These are phyloP conservation scores for Pseudoperonospora humuli DNA, from an alignment of 352 stramenopile genomes.

Conservation along the genomic window DNA sequence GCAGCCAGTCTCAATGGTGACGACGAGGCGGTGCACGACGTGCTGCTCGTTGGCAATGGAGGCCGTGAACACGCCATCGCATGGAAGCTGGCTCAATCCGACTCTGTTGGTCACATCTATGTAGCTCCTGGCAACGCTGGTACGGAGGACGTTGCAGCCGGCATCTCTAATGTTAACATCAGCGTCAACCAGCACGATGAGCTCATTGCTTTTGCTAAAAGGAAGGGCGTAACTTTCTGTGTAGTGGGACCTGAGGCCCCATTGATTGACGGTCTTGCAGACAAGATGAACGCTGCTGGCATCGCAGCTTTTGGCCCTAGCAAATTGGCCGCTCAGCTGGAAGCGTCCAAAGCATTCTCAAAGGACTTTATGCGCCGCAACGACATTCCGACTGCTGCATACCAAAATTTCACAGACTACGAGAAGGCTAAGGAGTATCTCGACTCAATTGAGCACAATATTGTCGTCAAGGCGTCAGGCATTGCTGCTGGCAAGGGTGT, in stretches of 20 bases:
- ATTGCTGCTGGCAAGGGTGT: slow-evolving; percentile 99
- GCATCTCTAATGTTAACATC: slow-evolving; percentile 80
- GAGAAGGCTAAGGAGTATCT: slow-evolving; percentile 89
- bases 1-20: slow-evolving; percentile 42
- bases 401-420: slow-evolving; percentile 94
- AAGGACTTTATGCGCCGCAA: slow-evolving; percentile 99
- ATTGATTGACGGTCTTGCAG: slow-evolving; percentile 93
- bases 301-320: slow-evolving; percentile 96
- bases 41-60: slow-evolving; percentile 90
- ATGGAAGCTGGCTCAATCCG: slow-evolving; percentile 87
- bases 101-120: slow-evolving; percentile 71
- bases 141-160: slow-evolving; percentile 39
- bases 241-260: slow-evolving; percentile 97
- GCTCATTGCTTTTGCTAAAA: slow-evolving; percentile 67
- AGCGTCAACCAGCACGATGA: slow-evolving; percentile 47
- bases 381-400: slow-evolving; percentile 95
- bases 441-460: slow-evolving; percentile 87
- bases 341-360: slow-evolving; percentile 97
- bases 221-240: slow-evolving; percentile 92
- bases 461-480: slow-evolving; percentile 99
- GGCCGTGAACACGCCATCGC: slow-evolving; percentile 93
- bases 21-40: slow-evolving; percentile 62
- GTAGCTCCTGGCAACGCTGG: slow-evolving; percentile 89
- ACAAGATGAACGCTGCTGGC: slow-evolving; percentile 88
- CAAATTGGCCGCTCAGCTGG: slow-evolving; percentile 91